Conservation (phyloP, 176 grass and related monocot genomes). For the Pharus latifolius region DNA sequence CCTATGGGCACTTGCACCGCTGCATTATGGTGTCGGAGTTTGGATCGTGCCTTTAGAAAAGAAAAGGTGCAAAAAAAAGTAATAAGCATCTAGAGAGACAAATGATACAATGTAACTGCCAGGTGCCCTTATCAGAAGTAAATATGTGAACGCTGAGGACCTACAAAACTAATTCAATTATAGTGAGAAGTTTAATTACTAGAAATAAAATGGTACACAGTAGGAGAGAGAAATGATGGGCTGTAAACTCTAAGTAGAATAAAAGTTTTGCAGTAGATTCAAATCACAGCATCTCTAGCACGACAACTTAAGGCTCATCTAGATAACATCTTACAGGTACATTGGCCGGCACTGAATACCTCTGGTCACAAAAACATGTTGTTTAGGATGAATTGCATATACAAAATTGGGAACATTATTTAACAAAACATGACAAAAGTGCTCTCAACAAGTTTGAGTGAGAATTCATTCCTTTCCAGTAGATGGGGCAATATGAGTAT, state of each 20-base stretch:
- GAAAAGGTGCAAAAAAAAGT: constrained; percentile 6
- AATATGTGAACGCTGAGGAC: background rate
- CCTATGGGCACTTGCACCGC: constrained; percentile 92
- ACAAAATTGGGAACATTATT: too few species aligned
- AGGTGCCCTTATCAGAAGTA: background rate
- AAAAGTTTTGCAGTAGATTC: background rate
- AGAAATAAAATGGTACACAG: background rate
- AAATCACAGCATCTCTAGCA: background rate
- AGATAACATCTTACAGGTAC: background rate
- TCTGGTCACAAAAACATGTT: too few species aligned
- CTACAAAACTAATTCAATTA: background rate
- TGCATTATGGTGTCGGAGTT: constrained; percentile 91
- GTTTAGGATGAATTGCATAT: too few species aligned
- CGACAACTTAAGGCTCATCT: background rate
- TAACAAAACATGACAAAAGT: too few species aligned
- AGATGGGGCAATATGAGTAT: too few species aligned
- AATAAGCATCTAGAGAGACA: constrained; percentile 13
- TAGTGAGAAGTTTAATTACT: background rate
- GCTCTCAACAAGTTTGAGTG: too few species aligned
- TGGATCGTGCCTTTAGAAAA: constrained; percentile 63
- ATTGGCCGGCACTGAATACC: too few species aligned
- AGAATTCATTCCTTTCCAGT: too few species aligned
- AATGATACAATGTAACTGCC: background rate
- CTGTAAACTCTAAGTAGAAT: background rate
- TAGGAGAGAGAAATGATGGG: background rate